A percentile compares a stretch with the other conserved stretches of the same genome.
These are phyloP conservation scores for Monosporascus cannonballus DNA, from an alignment of 2,329 filamentous ascomycete genomes.

Conservation along the genomic window DNA sequence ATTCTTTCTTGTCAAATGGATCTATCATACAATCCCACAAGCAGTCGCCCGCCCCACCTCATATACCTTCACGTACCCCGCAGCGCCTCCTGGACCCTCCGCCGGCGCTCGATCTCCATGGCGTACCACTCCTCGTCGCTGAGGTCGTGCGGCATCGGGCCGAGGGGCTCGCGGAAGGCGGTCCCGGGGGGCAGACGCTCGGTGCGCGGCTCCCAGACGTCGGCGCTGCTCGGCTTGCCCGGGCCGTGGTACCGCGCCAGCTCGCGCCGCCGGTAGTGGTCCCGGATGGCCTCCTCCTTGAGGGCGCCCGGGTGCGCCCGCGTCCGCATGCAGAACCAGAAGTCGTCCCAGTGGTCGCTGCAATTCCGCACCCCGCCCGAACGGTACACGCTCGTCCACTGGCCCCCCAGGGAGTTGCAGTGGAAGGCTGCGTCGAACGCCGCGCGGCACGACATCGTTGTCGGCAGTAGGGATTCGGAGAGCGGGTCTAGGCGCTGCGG, in stretches of 20 bases:
- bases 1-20: neutral
- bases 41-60: neutral
- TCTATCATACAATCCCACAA: too few species aligned
- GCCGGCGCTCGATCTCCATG: constrained; percentile 26
- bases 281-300: constrained; percentile 56
- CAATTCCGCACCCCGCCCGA: constrained; percentile 73
- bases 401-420: constrained; percentile 85
- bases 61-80: constrained; percentile 7
- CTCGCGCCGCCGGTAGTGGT: constrained; percentile 63
- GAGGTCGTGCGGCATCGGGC: constrained; percentile 24
- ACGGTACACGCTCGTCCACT: constrained; percentile 89
- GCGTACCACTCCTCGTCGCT: constrained; percentile 38
- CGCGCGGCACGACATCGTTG: constrained; percentile 79
- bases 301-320: constrained; percentile 55
- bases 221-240: constrained; percentile 69
- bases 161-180: constrained; percentile 38
- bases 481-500: constrained; percentile 35
- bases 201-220: constrained; percentile 76
- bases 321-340: constrained; percentile 95
- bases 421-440: constrained; percentile 93
- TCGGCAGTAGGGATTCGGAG: constrained; percentile 67
- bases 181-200: constrained; percentile 47
- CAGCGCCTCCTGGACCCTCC: constrained; percentile 14
- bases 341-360: constrained; percentile 82
- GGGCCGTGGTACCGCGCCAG: constrained; percentile 57